Base-by-base conservation (phyloP, 2,329 filamentous ascomycete genomes). In the Aureobasidium sp. region DNA sequence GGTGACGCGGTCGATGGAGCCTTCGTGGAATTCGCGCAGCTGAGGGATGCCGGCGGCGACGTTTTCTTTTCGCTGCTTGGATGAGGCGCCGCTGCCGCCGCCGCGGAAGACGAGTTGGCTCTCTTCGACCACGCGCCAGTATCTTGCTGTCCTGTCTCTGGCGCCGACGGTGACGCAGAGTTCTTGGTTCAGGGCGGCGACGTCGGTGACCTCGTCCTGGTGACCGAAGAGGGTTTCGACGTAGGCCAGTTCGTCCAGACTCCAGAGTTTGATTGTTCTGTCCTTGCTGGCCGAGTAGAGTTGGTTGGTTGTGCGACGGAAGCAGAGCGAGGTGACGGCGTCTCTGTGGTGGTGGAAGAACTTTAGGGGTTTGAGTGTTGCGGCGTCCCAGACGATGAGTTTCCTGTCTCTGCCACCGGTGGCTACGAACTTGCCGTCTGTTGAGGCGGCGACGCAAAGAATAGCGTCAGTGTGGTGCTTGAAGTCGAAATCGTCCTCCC, bases 41-140 rank as follows among this genome's bases (percentile, higher is more conserved):
- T 73, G 70, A 12, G 63, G 39, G 34, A 44, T n/a, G 39, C 68
- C 59, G 73, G 77, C 49, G 73, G 76, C 47, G 22, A 66, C 67
- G 63, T 70, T 65, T 45, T 71, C 64, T 52, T 64, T 72, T 72
- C 73, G 74, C 68, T 83, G 84, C 68, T 82, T 84, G 79, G 39
- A 69, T 67, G 68, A 45, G 67, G 67, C 15, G 60, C 45, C 64
- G 34, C 69, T 70, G 55, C 86, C 88, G 65, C 91, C 91, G 63
- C 92, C 93, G 52, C 93, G 87, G 76, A 97, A 99, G 1, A 97
- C 92, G 7, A 99, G 84, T 73, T 99, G 94, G 1, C 89, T 90
- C 77, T 99, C 93, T 69, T 99, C 94, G 5, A 90, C 86, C 1
- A 99, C 92, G 75, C 97, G 97, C 94, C 94, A 99, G 68, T 96